These are phyloP conservation scores for Xylariaceae sp. DNA, from an alignment of 2,329 filamentous ascomycete species.

Conservation along the genomic window DNA sequence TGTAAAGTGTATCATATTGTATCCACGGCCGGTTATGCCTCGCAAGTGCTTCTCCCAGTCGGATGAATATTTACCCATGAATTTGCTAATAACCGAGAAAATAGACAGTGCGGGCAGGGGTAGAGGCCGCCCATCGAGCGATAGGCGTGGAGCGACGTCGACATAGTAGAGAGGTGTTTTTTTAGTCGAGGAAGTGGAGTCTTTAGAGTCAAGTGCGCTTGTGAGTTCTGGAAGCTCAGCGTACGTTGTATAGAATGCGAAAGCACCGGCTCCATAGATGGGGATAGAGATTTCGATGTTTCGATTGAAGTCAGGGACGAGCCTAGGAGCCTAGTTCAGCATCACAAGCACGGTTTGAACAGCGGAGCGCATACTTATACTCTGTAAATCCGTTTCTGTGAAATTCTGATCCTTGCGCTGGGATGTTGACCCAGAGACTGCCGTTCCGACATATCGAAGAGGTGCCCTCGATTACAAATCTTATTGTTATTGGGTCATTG, in stretches of 20 bases:
- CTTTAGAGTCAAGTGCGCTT: conserved; percentile 54
- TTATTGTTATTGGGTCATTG: conserved; percentile 75
- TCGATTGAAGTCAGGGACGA: conserved; percentile 91
- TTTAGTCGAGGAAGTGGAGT: conserved; percentile 59
- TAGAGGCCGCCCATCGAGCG: conserved; percentile 73
- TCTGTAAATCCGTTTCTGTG: conserved; percentile 80
- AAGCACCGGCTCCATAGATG: conserved; percentile 82
- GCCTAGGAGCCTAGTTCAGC: conserved; percentile 54
- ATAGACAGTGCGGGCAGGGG: conserved; percentile 87
- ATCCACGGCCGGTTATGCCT: conserved; percentile 88
- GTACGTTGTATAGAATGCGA: conserved; percentile 93
- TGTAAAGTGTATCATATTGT: conserved; percentile 99
- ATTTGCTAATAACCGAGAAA: conserved; percentile 95
- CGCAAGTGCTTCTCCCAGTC: conserved; percentile 90
- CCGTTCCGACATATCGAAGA: conserved; percentile 95
- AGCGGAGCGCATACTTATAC: conserved; percentile 72
- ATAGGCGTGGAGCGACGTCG: conserved; percentile 84
- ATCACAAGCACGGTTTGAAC: conserved; percentile 2
- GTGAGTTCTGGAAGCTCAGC: conserved; percentile 82
- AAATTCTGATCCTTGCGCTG: conserved; percentile 76
- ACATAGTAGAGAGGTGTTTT: conserved; percentile 86
- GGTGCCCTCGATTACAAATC: conserved; percentile 91
- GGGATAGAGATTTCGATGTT: conserved; percentile 89
- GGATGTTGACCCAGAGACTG: conserved; percentile 96
- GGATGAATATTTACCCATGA: conserved; percentile 89